Conservation (phyloP, 2,329 filamentous ascomycete genomes). For the Sporothrix euskadiensis region DNA sequence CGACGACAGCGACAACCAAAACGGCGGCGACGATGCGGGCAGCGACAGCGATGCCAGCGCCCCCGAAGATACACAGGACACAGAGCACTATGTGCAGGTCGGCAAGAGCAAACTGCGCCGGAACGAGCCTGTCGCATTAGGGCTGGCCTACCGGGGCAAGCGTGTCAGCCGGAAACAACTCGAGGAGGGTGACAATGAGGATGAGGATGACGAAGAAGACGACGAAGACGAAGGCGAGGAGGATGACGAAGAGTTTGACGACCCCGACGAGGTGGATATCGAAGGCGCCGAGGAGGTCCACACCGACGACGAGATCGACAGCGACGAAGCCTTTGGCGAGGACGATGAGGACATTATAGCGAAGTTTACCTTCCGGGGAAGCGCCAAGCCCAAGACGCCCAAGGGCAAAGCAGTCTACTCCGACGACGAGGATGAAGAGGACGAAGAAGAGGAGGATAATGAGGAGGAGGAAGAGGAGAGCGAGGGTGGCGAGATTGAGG, state of each 20-base stretch:
- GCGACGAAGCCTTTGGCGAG: constrained; percentile 71
- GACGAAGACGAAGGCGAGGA: constrained; percentile 49
- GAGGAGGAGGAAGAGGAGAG: constrained; percentile 43
- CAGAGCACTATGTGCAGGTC: constrained; percentile 84
- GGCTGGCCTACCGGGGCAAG: constrained; percentile 77
- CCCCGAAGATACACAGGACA: constrained; percentile 59
- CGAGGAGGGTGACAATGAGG: constrained; percentile 56
- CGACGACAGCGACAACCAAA: constrained; percentile 51
- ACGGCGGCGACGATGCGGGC: constrained; percentile 37
- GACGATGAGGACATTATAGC: constrained; percentile 84
- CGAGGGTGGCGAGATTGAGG: neutral
- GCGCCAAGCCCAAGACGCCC: constrained; percentile 50
- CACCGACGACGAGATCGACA: constrained; percentile 62
- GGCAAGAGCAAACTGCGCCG: constrained; percentile 83
- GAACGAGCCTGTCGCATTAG: constrained; percentile 67
- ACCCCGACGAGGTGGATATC: constrained; percentile 58
- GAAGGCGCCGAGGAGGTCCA: constrained; percentile 52
- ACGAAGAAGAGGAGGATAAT: constrained; percentile 36
- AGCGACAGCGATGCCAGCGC: constrained; percentile 53
- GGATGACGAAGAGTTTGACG: constrained; percentile 48
- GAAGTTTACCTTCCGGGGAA: constrained; percentile 66
- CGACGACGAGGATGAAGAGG: constrained; percentile 36
- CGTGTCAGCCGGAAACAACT: constrained; percentile 70
- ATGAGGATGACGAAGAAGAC: constrained; percentile 55
- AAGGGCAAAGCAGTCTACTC: constrained; percentile 42